Conservation (phyloP, 768 basidiomycete genomes). For the Gloeostereum incarnatum region DNA sequence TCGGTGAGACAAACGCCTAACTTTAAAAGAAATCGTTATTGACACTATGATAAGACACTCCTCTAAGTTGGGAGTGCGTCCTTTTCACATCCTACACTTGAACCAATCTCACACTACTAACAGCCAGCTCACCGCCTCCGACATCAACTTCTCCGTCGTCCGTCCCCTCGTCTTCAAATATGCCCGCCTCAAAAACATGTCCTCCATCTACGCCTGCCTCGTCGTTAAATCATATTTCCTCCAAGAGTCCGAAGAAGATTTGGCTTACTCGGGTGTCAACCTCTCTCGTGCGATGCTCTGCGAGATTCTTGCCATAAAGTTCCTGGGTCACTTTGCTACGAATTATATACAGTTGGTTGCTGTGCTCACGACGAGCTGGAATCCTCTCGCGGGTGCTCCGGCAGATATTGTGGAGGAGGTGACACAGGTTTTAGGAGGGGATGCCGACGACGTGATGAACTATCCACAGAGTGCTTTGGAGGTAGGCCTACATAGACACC, state of each 20-base stretch:
- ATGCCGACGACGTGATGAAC: constrained; percentile 53
- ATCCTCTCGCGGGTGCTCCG: constrained; percentile 73
- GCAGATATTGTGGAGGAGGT: constrained; percentile 59
- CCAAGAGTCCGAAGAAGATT: constrained; percentile 47
- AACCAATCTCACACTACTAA: constrained; percentile 3
- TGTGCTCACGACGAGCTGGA: constrained; percentile 77
- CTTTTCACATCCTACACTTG: constrained; percentile 5
- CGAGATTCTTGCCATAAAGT: constrained; percentile 85
- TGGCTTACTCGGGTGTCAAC: constrained; percentile 55
- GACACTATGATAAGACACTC: too few species aligned
- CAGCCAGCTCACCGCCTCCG: constrained; percentile 77
- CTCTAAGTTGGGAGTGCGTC: constrained; percentile 75
- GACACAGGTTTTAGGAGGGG: constrained; percentile 42
- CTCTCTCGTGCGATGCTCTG: constrained; percentile 64
- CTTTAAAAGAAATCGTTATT: too few species aligned
- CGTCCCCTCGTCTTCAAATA: constrained; percentile 74
- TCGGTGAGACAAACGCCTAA: constrained; percentile 19
- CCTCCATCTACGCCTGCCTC: constrained; percentile 58
- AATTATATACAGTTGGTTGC: constrained; percentile 71
- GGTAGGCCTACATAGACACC: constrained; percentile 27
- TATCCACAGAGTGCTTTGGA: constrained; percentile 80
- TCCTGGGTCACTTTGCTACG: constrained; percentile 64
- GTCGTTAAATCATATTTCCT: constrained; percentile 76
- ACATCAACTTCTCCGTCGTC: constrained; percentile 74
- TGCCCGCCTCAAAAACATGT: constrained; percentile 32